Conservation (phyloP, 2,329 filamentous ascomycete species). For the Trichoderma semiorbis region DNA sequence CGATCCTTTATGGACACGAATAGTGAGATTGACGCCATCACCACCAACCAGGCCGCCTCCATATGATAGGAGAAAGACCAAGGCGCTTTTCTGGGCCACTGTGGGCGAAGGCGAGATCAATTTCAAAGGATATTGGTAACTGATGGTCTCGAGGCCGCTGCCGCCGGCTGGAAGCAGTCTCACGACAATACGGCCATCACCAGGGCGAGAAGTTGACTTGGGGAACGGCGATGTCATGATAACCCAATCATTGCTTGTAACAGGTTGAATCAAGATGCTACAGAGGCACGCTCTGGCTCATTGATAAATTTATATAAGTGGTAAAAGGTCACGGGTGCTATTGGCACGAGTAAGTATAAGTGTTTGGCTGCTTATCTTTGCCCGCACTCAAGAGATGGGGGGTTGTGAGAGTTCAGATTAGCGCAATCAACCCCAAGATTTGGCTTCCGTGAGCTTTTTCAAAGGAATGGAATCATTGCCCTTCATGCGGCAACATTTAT, state of each 20-base stretch:
- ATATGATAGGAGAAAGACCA: slow-evolving; percentile 90
- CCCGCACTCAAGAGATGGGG: not conserved
- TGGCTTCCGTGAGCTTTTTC: not conserved
- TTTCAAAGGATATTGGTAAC: slow-evolving; percentile 93
- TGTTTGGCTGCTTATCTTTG: not conserved
- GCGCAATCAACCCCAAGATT: not conserved
- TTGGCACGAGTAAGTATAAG: not conserved
- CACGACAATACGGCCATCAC: slow-evolving; percentile 74
- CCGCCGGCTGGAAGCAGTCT: slow-evolving; percentile 66
- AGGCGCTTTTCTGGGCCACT: slow-evolving; percentile 61
- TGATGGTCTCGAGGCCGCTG: slow-evolving; percentile 69
- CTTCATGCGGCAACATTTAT: not conserved
- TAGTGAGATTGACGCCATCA: slow-evolving; percentile 71
- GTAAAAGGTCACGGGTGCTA: not conserved
- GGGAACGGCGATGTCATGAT: slow-evolving; percentile 62
- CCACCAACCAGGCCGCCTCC: slow-evolving; percentile 89
- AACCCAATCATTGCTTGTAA: slow-evolving; percentile 19
- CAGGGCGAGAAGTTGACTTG: slow-evolving; percentile 67
- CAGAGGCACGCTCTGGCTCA: not conserved
- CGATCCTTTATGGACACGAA: slow-evolving; percentile 62
- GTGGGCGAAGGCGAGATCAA: slow-evolving; percentile 76
- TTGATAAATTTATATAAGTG: not conserved
- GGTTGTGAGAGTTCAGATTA: not conserved
- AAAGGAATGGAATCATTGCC: not conserved
- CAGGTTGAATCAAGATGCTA: not conserved